Conservation (phyloP, 257 asterid species). For the Penstemon barbatus region DNA sequence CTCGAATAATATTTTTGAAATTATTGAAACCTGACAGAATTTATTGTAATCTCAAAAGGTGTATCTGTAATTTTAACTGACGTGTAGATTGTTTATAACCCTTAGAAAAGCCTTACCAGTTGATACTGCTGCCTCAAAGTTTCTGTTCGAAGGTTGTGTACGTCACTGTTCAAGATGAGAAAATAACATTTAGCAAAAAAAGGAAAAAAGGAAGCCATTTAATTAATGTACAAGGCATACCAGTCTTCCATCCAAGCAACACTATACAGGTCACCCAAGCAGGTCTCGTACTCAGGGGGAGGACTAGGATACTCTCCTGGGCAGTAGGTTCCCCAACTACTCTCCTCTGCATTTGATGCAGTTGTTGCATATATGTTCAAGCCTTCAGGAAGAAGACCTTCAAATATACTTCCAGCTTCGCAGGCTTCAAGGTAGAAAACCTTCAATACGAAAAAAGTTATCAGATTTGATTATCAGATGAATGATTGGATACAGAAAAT, state of each 20-base stretch:
- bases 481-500: constrained; percentile 1
- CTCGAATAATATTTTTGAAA: too few species aligned
- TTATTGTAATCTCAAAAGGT: too few species aligned
- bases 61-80: too few species aligned
- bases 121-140: constrained; percentile 82
- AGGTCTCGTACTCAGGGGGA: constrained; percentile 82
- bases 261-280: constrained; percentile 95
- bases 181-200: constrained; percentile 4
- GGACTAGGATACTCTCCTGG: constrained; percentile 89
- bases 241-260: constrained; percentile 99
- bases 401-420: constrained; percentile 95
- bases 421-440: constrained; percentile 97
- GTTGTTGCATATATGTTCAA: constrained; percentile 91
- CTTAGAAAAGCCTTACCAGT: constrained; percentile 50
- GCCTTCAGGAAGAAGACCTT: constrained; percentile 88
- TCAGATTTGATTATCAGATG: constrained; percentile 21
- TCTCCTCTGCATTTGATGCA: constrained; percentile 93
- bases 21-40: too few species aligned
- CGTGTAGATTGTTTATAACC: background rate
- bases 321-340: constrained; percentile 98
- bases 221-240: constrained; percentile 37
- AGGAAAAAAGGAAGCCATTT: constrained; percentile 13
- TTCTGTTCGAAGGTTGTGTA: constrained; percentile 82
- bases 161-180: constrained; percentile 57
- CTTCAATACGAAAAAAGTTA: constrained; percentile 34